Evolutionary conservation across 2,329 filamentous ascomycete species (phyloP), one percentile per base, ranked within the genome.

Genomic region (Aureobasidium sp.): DNA sequence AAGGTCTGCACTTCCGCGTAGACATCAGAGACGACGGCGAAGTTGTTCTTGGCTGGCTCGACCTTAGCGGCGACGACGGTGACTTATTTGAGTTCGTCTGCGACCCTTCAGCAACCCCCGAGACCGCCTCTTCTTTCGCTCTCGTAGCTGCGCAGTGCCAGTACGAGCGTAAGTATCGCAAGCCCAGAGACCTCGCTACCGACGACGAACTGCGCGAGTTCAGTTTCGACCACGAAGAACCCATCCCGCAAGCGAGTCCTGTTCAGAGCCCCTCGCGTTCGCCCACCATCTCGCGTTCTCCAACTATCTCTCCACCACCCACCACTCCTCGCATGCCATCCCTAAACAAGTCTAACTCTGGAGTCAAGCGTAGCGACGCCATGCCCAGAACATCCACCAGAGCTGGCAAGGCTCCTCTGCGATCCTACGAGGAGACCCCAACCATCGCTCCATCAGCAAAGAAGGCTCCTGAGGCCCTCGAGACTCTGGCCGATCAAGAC

Each of bases 11-110:
- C 71, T 91, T 99, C 70, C 87, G 93, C 62, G 88, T 90, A 47
- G 90, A 95, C 72, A 83, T 88, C 65, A 84, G 92, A 66, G 86
- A 91, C 65, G 86, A 85, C 41, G 89, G 89, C 27, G 89, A 95
- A 68, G 90, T 89, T 70, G 86, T 97, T 9, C 83, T 99, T 66
- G 93, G 93, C 63, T 99, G 94, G 94, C 87, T 89, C 67, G 94
- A 99, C 72, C 78, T 97, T 64, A 97, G 91, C 69, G 94, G 94
- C 62, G 94, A 99, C 79, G 83, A 85, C 36, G 93, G 91, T 59
- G 94, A 99, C 75, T 82, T 97, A n/a, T 99, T 90, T 81, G 93
- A 99, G 74, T 99, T 97, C 72, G 89, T 99, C 66, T 97, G 92
- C 78, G 94, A 97, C 76, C 74, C 80, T 42, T 86, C 86, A 13